A percentile compares a stretch with the other conserved stretches of the same genome.
Conservation (phyloP, 1,284 basidiomycete genomes). For the Inonotus obliquus region DNA sequence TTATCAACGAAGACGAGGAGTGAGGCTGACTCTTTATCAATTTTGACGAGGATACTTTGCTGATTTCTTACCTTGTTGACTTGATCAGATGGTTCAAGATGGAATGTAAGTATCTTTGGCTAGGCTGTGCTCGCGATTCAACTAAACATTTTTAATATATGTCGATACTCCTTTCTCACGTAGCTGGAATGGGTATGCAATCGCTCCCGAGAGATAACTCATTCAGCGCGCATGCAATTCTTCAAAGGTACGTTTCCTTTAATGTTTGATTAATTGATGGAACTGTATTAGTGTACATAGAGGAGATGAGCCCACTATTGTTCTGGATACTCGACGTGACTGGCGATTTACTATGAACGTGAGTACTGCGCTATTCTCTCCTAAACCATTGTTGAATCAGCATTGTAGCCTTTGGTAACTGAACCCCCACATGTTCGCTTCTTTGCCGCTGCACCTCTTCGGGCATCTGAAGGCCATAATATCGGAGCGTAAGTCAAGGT, state of each 20-base stretch:
- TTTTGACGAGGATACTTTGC: background rate
- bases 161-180: background rate
- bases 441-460: conserved; percentile 87
- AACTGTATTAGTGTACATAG: conserved; percentile 33
- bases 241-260: conserved; percentile 57
- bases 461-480: conserved; percentile 87
- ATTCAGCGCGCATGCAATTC: conserved; percentile 79
- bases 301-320: conserved; percentile 83
- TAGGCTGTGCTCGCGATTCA: conserved; percentile 3
- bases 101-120: conserved; percentile 50
- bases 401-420: conserved; percentile 65
- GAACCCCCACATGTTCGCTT: conserved; percentile 74
- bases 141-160: background rate
- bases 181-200: conserved; percentile 59
- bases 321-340: conserved; percentile 76
- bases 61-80: conserved; percentile 2
- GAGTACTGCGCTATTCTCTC: conserved; percentile 23
- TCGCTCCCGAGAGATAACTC: conserved; percentile 61
- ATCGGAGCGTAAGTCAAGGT: conserved; percentile 61
- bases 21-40: conserved; percentile 32
- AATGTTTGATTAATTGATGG: background rate
- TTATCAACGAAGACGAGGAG: conserved; percentile 82
- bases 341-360: conserved; percentile 87
- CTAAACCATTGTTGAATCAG: background rate
- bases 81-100: conserved; percentile 73